Base-by-base conservation (phyloP, 768 basidiomycete species). In the Chlorophyllum brunneum region DNA sequence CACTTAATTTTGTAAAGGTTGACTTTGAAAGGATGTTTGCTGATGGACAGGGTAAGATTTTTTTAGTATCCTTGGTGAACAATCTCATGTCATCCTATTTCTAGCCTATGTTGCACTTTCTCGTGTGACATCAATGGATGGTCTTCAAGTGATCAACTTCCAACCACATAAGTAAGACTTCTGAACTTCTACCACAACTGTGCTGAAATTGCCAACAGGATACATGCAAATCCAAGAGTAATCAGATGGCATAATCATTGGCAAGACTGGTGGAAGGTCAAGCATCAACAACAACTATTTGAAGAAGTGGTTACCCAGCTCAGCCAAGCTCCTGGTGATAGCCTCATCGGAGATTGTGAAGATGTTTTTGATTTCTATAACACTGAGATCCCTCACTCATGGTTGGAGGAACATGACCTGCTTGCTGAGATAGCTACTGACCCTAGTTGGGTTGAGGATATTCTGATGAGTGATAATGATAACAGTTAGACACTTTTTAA, bases 1-100 rank as follows among this genome's bases (percentile, higher is more conserved):
- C 90, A 0, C 70, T 95, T 38, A 75, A 82, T 39, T 74, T 87
- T 42, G 88, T 93, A 54, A 88, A 86, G 57, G 84, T 93, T 13
- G 82, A 94, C 61, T 75, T 95, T 46, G 67, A 73, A 48, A 73
- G 78, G 31, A 79, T 79, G 0, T 95, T 95, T 66, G 92, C 86
- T 60, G 83, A 78, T 50, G 86, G 86, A 0, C 83, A 90, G 80
- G 86, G 85, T 81, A 52, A 30, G 66, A n/a, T 4, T n/a, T 13
- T n/a, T 30, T n/a, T 29, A 6, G 13, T 8, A 31, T 13, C n/a
- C 16, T 18, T 31, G 5, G n/a, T n/a, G n/a, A n/a, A n/a, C n/a
- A n/a, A n/a, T n/a, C n/a, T n/a, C 11, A 9, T 15, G 39, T 40
- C 39, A 23, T 22, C 13, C n/a, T 13, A 20, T 4, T 45, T 49